These are phyloP conservation scores for Scheffersomyces titani DNA, from an alignment of 1,139 yeast species.

Conservation along the genomic window DNA sequence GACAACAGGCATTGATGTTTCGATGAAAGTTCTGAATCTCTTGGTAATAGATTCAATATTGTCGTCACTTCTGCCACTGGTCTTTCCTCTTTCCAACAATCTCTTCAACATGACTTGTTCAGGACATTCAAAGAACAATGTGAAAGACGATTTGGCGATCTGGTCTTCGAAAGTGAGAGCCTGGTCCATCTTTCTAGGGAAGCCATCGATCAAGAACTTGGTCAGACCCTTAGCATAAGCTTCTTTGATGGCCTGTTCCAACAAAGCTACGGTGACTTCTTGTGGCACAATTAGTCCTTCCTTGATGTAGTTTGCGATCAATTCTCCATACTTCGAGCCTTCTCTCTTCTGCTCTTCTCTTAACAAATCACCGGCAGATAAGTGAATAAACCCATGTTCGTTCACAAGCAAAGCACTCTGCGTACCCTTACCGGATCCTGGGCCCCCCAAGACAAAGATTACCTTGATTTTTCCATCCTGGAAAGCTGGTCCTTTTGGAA, in stretches of 20 bases:
- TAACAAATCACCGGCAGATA: conserved; percentile 92
- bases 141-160: conserved; percentile 74
- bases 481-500: conserved; percentile 44
- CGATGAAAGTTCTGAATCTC: conserved; percentile 82
- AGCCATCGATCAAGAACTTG: conserved; percentile 86
- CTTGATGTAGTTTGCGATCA: conserved; percentile 79
- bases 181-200: conserved; percentile 98
- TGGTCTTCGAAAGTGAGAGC: conserved; percentile 86
- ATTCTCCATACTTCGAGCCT: conserved; percentile 81
- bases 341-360: conserved; percentile 87
- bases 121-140: conserved; percentile 92
- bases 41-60: conserved; percentile 87
- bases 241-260: conserved; percentile 75
- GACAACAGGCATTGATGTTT: conserved; percentile 94
- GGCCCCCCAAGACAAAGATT: conserved; percentile 85
- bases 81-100: conserved; percentile 87
- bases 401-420: conserved; percentile 85
- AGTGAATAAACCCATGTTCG: conserved; percentile 80
- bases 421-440: conserved; percentile 97
- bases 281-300: conserved; percentile 95
- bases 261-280: conserved; percentile 84
- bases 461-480: conserved; percentile 69
- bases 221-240: conserved; percentile 49
- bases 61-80: conserved; percentile 93
- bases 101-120: conserved; percentile 85